Percentiles rank a stretch among this genome's conserved stretches.
phyloP scores from a whole-genome alignment of 345 rosid genomes.

The Nasturtium officinale region DNA sequence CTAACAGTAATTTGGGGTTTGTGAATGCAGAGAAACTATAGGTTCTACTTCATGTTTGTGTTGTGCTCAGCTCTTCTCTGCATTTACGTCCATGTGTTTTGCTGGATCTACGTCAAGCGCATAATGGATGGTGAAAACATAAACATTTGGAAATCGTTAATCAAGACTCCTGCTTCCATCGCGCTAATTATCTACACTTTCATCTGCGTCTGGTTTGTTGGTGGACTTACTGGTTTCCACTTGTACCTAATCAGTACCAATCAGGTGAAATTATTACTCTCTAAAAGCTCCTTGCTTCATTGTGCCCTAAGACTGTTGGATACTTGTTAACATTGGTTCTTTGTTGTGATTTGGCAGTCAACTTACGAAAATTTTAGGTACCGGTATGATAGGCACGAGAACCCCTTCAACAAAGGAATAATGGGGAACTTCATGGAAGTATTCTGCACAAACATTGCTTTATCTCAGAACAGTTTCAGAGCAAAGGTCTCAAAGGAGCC shows the following conservation, averaged over 20 bases:
- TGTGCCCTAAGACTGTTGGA: background rate
- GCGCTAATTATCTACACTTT: conserved; percentile 74
- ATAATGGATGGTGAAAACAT: conserved; percentile 63
- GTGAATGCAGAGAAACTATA: conserved; percentile 85
- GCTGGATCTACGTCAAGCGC: conserved; percentile 79
- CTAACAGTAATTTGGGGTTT: conserved; percentile 7
- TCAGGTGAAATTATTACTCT: conserved; percentile 56
- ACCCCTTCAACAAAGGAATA: conserved; percentile 81
- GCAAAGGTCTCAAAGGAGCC: conserved; percentile 61
- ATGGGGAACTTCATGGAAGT: conserved; percentile 67
- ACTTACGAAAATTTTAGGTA: conserved; percentile 90
- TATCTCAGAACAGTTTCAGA: conserved; percentile 80
- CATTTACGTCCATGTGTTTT: conserved; percentile 79
- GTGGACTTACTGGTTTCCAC: conserved; percentile 87
- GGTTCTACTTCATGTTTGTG: conserved; percentile 95
- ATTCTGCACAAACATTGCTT: conserved; percentile 66
- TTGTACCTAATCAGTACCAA: conserved; percentile 83
- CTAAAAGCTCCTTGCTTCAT: conserved; percentile 13
- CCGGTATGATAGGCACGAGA: conserved; percentile 61
- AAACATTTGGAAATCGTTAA: conserved; percentile 82
- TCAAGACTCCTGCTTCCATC: conserved; percentile 87
- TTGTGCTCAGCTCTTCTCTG: conserved; percentile 73
- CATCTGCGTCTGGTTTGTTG: conserved; percentile 85
- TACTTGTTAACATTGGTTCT: conserved; percentile 17
- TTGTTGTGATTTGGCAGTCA: conserved; percentile 58